phyloP scores from a whole-genome alignment of 2,329 filamentous ascomycete genomes.

The Talaromyces atroroseus region DNA sequence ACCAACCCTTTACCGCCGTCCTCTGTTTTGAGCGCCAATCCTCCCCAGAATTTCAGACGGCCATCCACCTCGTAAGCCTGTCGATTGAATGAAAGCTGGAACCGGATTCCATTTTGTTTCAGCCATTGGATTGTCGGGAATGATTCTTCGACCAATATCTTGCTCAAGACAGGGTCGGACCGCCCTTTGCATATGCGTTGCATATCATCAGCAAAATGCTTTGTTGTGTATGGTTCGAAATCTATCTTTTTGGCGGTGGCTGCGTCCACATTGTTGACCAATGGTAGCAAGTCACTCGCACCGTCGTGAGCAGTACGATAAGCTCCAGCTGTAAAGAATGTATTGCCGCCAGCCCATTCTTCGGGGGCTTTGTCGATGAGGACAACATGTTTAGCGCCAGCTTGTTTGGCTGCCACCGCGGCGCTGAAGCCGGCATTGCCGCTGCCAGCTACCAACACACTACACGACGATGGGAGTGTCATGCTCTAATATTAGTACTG shows the following conservation, averaged over 20 bases:
- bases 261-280: constrained; percentile 55
- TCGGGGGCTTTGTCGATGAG: constrained; percentile 57
- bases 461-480: constrained; percentile 17
- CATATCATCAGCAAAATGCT: constrained; percentile 54
- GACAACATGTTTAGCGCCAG: constrained; percentile 43
- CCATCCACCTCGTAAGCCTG: constrained; percentile 62
- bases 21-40: constrained; percentile 54
- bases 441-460: constrained; percentile 52
- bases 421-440: constrained; percentile 62
- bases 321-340: constrained; percentile 61
- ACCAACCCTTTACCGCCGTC: constrained; percentile 58
- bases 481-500: constrained; percentile 1
- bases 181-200: constrained; percentile 51
- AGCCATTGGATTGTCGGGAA: constrained; percentile 53
- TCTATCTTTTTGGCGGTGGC: constrained; percentile 50
- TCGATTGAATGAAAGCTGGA: constrained; percentile 58
- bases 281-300: constrained; percentile 51
- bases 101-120: constrained; percentile 49
- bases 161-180: constrained; percentile 47
- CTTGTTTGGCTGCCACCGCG: constrained; percentile 52
- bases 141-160: constrained; percentile 49
- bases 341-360: constrained; percentile 58
- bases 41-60: constrained; percentile 61
- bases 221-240: constrained; percentile 50
- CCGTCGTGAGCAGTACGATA: constrained; percentile 55